Base-by-base conservation (phyloP, 352 stramenopile species). In the Phytophthora rubi region DNA sequence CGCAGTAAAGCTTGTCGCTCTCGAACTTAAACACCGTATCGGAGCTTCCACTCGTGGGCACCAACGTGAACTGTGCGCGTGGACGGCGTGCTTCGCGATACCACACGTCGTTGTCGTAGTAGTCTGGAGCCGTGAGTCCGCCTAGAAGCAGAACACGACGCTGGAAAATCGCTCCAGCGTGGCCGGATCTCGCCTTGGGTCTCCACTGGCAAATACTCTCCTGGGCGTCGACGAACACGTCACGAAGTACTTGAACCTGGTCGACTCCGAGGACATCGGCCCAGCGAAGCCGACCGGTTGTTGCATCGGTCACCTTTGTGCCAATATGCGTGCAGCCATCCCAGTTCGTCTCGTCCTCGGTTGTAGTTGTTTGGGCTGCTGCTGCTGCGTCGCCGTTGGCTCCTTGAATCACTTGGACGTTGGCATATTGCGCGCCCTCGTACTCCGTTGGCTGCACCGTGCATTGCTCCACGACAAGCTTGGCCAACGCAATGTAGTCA, bases 31-130 rank as follows among this genome's bases (percentile, higher is more conserved):
- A 99, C 21, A 80, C 68, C 12, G 81, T 97, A 35, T 92, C 78
- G 10, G 86, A 88, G 26, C 82, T 86, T 33, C 65, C 71, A 32
- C 75, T 92, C 2, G 68, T 57, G 12, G 86, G 86, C 26, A 77
- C 64, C 33, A 78, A 56, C 15, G 79, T 87, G 48, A 93, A 82
- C 49, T 86, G 75, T 4, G 86, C 81, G 21, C 76, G 77, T 0
- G 86, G 86, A n/a, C 67, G 74, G 37, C 70, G 69, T 52, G 74
- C 64, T 51, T 91, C 83, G 37, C 86, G 81, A 64, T 97, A 97
- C 92, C 92, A 98, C n/a, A 91, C 86, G 65, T 97, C 92, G 57
- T 93, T 93, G 21, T 90, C 78, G 44, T 90, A 89, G 66, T 84
- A 81, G 53, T 93, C 79, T 0, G 88, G 81, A 1, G 65, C 65